These are phyloP conservation scores for Akanthomyces lecanii DNA, from an alignment of 2,329 filamentous ascomycete species.

Conservation along the genomic window DNA sequence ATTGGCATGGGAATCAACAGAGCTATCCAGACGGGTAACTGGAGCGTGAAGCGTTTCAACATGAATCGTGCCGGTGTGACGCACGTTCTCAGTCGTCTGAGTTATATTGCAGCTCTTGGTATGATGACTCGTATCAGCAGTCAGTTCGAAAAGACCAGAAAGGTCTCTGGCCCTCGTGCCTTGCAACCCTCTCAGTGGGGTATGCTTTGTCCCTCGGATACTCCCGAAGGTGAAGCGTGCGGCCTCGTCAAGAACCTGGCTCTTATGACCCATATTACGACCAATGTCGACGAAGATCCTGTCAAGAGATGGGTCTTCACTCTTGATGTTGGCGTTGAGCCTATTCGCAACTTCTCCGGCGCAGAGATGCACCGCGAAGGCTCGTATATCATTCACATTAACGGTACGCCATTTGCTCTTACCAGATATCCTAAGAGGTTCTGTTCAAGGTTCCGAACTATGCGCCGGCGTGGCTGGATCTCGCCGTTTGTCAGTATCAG, in stretches of 20 bases:
- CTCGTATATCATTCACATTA: constrained; percentile 87
- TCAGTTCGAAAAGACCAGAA: constrained; percentile 98
- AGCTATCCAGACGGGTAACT: constrained; percentile 95
- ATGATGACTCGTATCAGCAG: constrained; percentile 99
- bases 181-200: constrained; percentile 97
- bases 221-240: constrained; percentile 96
- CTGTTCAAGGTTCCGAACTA: constrained; percentile 75
- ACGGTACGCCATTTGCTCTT: constrained; percentile 87
- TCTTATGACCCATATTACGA: constrained; percentile 98
- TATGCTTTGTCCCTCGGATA: constrained; percentile 96
- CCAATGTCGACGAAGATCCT: constrained; percentile 87
- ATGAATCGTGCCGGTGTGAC: constrained; percentile 98
- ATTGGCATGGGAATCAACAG: constrained; percentile 94
- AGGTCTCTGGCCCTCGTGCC: constrained; percentile 92
- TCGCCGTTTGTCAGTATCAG: constrained; percentile 97
- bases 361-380: constrained; percentile 82
- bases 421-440: constrained; percentile 85
- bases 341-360: constrained; percentile 66
- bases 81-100: constrained; percentile 89
- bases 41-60: constrained; percentile 95
- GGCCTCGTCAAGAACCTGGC: constrained; percentile 97
- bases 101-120: constrained; percentile 92
- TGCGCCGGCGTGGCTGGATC: constrained; percentile 84
- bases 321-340: constrained; percentile 77
- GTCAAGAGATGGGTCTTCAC: constrained; percentile 83